Evolutionary conservation across 805 yeast genomes (phyloP), one percentile per base, ranked within the genome.

Genomic region (Blastobotrys muscicola): DNA sequence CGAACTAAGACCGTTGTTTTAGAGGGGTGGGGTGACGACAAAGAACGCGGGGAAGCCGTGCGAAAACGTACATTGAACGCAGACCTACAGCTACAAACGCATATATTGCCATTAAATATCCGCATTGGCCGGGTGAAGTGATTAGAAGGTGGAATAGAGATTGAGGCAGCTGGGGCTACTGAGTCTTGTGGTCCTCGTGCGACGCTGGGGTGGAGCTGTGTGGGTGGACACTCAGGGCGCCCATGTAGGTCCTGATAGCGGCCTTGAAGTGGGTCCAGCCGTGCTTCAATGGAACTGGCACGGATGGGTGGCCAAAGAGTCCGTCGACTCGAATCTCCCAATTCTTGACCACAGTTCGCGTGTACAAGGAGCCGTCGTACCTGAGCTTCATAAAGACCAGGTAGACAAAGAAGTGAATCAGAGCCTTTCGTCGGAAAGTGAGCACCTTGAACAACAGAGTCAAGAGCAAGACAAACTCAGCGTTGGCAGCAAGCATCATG

Each of bases 321-420:
- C 80, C 77, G 59, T 81, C 83, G 40, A 75, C 52, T 52, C 80
- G 69, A 39, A 82, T 79, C 62, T 84, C 94, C 68, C 81, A 68
- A 42, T 71, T 68, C 66, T 82, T 78, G 58, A 85, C 68, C 29
- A 77, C 78, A 49, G 74, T 67, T 64, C 85, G 80, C 44, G 86
- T 81, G 66, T 78, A 79, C 29, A 76, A 68, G 2, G 92, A 82
- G 52, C 77, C 78, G 58, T 85, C 94, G 59, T 70, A 84, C 62
- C 95, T 76, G 45, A 82, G 62, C 62, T 84, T 84, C 63, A 86
- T 70, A 66, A 89, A 89, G 9, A 75, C 45, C 9, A 74, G 58
- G 31, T 75, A 55, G 29, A 82, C 66, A 2, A 76, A 69, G 33
- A 65, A 50, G 41, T 61, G 55, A 42, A 78, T 51, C 73, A 85